Evolutionary conservation across 1,284 basidiomycete genomes (phyloP).

Genomic region (Amylostereum areolatum): DNA sequence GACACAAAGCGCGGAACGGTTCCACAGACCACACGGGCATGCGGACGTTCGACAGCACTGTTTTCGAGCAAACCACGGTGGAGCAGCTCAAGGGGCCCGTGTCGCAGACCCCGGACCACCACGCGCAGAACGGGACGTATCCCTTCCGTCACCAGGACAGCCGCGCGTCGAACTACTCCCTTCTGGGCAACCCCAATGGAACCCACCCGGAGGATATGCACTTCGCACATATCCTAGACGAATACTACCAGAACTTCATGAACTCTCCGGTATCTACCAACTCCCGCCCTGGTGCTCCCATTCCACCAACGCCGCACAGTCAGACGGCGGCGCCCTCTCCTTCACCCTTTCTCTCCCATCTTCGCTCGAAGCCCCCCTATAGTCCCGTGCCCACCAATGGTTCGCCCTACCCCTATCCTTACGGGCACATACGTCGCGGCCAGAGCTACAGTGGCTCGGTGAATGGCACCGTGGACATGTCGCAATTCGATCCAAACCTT

Average conservation of each 20-base stretch:
- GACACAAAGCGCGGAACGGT: slow-evolving; percentile 37
- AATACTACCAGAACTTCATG: slow-evolving; percentile 52
- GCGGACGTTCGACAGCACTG: slow-evolving; percentile 46
- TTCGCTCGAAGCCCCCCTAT: slow-evolving; percentile 34
- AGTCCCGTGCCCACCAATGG: slow-evolving; percentile 50
- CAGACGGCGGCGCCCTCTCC: slow-evolving; percentile 66
- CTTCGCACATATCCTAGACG: slow-evolving; percentile 47
- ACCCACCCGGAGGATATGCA: slow-evolving; percentile 51
- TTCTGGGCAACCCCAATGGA: slow-evolving; percentile 35
- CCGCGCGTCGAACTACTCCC: slow-evolving; percentile 36
- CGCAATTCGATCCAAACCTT: slow-evolving; percentile 38
- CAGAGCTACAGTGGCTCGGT: slow-evolving; percentile 27
- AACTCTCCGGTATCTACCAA: slow-evolving; percentile 29
- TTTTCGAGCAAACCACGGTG: slow-evolving; percentile 38
- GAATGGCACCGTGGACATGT: slow-evolving; percentile 23
- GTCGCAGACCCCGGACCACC: slow-evolving; percentile 12
- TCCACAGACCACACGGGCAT: slow-evolving; percentile 57
- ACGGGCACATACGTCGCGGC: slow-evolving; percentile 59
- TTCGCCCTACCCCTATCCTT: slow-evolving; percentile 73
- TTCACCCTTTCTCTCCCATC: slow-evolving; percentile 44
- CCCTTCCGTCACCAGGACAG: slow-evolving; percentile 38
- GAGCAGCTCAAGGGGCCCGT: slow-evolving; percentile 10
- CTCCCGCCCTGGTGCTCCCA: slow-evolving; percentile 59
- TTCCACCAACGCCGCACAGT: slow-evolving; percentile 70
- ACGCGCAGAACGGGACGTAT: background rate